A percentile compares a stretch with the other conserved stretches of the same genome.
Evolutionary conservation across 2,329 filamentous ascomycete species (phyloP).

Genomic region (Talaromyces marneffei): DNA sequence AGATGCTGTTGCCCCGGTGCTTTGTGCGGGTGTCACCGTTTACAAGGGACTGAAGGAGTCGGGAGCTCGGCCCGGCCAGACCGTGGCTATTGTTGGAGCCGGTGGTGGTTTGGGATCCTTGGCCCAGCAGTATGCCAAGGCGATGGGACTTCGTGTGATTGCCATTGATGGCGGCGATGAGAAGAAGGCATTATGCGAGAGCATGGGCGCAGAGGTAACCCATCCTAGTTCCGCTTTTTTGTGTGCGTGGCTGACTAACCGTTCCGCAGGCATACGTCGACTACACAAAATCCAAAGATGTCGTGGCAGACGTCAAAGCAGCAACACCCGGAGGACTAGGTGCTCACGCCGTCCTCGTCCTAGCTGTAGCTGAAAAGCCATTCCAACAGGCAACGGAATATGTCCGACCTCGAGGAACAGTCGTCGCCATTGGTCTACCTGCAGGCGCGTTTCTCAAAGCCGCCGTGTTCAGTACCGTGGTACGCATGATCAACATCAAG

Average conservation of each 20-base stretch:
- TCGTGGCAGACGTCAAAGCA: conserved; percentile 78
- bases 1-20: conserved; percentile 70
- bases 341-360: conserved; percentile 78
- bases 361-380: conserved; percentile 82
- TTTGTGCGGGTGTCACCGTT: conserved; percentile 81
- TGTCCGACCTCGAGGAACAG: conserved; percentile 72
- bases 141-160: conserved; percentile 76
- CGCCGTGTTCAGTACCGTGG: conserved; percentile 82
- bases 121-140: conserved; percentile 81
- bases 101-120: conserved; percentile 76
- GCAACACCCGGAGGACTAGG: conserved; percentile 74
- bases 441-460: conserved; percentile 72
- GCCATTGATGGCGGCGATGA: conserved; percentile 78
- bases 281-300: conserved; percentile 67
- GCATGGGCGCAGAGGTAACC: conserved; percentile 59
- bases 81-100: conserved; percentile 77
- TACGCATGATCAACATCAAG: conserved; percentile 87
- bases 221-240: no score
- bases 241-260: no score
- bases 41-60: conserved; percentile 89
- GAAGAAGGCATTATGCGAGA: conserved; percentile 62
- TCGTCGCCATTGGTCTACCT: conserved; percentile 86
- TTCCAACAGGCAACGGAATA: conserved; percentile 93
- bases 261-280: conserved; percentile 63
- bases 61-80: conserved; percentile 65